Percentiles rank a stretch among this genome's conserved stretches.
phyloP scores from a whole-genome alignment of 441 rosid species.

The Eruca vesicaria region DNA sequence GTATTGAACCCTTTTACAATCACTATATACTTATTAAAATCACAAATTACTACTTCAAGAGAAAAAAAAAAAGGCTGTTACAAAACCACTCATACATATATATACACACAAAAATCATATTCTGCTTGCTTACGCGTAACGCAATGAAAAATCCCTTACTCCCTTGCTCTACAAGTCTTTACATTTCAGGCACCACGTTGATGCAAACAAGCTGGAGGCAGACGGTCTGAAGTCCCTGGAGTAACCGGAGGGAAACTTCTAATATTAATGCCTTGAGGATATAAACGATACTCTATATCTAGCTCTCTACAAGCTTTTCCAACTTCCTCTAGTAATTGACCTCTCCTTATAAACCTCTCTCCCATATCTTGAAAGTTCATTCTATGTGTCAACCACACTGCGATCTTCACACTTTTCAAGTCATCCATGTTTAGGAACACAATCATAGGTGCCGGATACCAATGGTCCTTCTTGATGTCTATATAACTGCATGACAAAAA shows the following conservation, averaged over 20 bases:
- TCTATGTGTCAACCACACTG: slow-evolving; percentile 53
- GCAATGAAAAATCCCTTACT: neutral
- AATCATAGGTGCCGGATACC: slow-evolving; percentile 51
- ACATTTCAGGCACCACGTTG: slow-evolving; percentile 3
- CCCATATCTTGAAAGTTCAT: slow-evolving; percentile 69
- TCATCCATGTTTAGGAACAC: slow-evolving; percentile 48
- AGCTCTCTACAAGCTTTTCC: slow-evolving; percentile 51
- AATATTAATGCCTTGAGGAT: slow-evolving; percentile 48
- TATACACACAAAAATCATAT: neutral
- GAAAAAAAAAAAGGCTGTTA: neutral
- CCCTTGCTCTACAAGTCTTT: neutral
- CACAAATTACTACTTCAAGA: slow-evolving; percentile 5
- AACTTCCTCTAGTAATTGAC: slow-evolving; percentile 52
- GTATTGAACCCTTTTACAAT: neutral
- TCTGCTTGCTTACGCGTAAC: neutral
- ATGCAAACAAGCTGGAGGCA: slow-evolving; percentile 51
- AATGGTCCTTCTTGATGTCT: slow-evolving; percentile 54
- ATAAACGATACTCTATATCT: slow-evolving; percentile 53
- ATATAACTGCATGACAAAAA: slow-evolving; percentile 36
- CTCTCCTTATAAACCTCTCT: slow-evolving; percentile 52
- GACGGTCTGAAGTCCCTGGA: slow-evolving; percentile 39
- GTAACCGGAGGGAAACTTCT: slow-evolving; percentile 37
- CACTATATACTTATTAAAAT: neutral
- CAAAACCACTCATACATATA: slow-evolving; percentile 4
- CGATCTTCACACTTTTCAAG: slow-evolving; percentile 49